phyloP scores from a whole-genome alignment of 768 basidiomycete genomes.

The Tulasnella calospora region DNA sequence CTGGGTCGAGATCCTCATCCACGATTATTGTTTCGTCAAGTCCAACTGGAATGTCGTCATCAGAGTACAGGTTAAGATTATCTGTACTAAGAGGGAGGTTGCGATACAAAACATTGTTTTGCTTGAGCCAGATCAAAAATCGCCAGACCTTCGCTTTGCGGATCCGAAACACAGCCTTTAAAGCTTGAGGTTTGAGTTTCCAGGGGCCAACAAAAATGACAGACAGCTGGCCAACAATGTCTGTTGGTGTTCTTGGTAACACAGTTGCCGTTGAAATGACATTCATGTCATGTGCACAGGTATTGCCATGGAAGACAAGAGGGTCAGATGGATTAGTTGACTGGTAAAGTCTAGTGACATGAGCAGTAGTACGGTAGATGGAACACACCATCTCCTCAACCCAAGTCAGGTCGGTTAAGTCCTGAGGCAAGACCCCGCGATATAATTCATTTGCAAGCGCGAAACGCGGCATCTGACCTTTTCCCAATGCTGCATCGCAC shows the following conservation, averaged over 20 bases:
- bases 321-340: neutral
- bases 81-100: conserved; percentile 7
- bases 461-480: neutral
- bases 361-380: conserved; percentile 18
- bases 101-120: conserved; percentile 39
- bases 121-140: conserved; percentile 38
- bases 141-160: conserved; percentile 32
- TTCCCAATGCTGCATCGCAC: neutral
- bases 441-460: conserved; percentile 20
- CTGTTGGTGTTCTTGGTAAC: conserved; percentile 32
- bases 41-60: conserved; percentile 31
- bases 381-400: conserved; percentile 26
- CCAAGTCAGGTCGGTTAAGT: conserved; percentile 18
- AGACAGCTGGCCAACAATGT: conserved; percentile 33
- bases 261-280: conserved; percentile 34
- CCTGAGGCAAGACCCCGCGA: conserved; percentile 3
- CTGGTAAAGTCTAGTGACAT: conserved; percentile 16
- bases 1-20: neutral
- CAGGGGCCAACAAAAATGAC: conserved; percentile 36
- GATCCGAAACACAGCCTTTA: conserved; percentile 32
- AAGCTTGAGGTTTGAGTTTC: conserved; percentile 28
- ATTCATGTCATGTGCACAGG: conserved; percentile 39
- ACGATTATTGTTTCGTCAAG: conserved; percentile 29
- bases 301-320: conserved; percentile 28
- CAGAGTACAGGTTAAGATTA: conserved; percentile 26